Evolutionary conservation across 768 basidiomycete genomes (phyloP), one percentile per base, ranked within the genome.

Genomic region (Fomitopsis serialis): DNA sequence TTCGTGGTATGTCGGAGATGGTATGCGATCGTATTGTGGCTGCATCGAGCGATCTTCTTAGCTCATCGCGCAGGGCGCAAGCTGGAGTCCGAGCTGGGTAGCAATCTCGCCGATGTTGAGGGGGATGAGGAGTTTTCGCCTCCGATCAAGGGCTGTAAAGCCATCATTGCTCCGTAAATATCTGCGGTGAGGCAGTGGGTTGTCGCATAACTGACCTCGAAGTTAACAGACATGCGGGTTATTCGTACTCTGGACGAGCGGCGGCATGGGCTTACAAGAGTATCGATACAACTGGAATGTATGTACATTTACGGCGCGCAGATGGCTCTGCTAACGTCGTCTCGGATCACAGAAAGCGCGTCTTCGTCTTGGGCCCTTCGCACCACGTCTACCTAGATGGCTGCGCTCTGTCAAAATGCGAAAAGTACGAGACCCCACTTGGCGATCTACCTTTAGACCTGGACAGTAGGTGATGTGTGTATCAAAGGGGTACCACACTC

Each of bases 261-360:
- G 96, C 97, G 2, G 96, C 93, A 2, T 98, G 93, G 92, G 96
- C 96, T 0, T 99, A 98, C 73, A 87, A 83, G 68, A 82, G 82
- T 63, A 87, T 98, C 55, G 88, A 96, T 63, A 83, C 82, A 0
- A 76, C 78, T 3, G 78, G 78, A 61, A 89, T 98, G 97, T 96
- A 58, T 59, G 85, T n/a, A 22, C 51, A 42, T 42, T 48, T 12
- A 42, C 22, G 13, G 32, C n/a, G 12, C 21, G 45, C 19, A n/a
- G 27, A 25, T 15, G 21, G 27, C 36, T 12, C 22, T 37, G 23
- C 42, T 7, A 17, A 24, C 15, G 15, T 47, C 37, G 23, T 19
- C 55, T 29, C 24, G 17, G 2, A 6, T 40, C 24, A 6, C 61
- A 98, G 97, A 47, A 90, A 89, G 64, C 84, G 92, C 13, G 87